These are phyloP conservation scores for Fusarium sp. DNA, from an alignment of 2,329 filamentous ascomycete genomes.

Conservation along the genomic window DNA sequence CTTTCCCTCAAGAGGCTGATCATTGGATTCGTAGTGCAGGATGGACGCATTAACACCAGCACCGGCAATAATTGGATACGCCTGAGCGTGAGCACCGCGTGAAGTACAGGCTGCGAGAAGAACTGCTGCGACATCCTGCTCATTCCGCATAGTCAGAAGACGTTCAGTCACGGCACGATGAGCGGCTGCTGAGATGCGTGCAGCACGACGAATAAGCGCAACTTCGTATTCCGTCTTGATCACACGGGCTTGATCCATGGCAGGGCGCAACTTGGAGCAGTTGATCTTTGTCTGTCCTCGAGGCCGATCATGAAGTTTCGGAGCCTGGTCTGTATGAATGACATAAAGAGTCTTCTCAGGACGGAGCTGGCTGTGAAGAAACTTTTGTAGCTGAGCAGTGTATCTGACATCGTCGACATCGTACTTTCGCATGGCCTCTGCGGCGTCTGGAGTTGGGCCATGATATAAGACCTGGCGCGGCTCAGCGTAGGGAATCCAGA, in stretches of 20 bases:
- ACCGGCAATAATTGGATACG: conserved; percentile 90
- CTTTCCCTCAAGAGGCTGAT: conserved; percentile 74
- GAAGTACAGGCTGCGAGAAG: conserved; percentile 80
- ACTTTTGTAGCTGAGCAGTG: conserved; percentile 62
- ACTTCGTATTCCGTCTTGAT: conserved; percentile 90
- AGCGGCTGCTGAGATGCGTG: conserved; percentile 79
- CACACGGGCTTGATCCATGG: conserved; percentile 83
- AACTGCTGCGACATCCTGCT: conserved; percentile 84
- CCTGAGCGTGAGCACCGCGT: conserved; percentile 78
- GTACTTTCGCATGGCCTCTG: conserved; percentile 70
- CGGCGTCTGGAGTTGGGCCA: conserved; percentile 68
- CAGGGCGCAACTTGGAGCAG: conserved; percentile 66
- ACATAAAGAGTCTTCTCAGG: conserved; percentile 57
- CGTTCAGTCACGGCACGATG: conserved; percentile 78
- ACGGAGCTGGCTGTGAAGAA: conserved; percentile 54
- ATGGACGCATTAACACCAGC: conserved; percentile 85
- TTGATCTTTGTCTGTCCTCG: conserved; percentile 57
- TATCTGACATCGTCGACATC: conserved; percentile 79
- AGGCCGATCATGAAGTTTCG: conserved; percentile 52
- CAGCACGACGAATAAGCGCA: conserved; percentile 82
- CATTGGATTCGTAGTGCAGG: conserved; percentile 87
- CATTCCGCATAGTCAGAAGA: conserved; percentile 73
- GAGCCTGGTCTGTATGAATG: conserved; percentile 60
- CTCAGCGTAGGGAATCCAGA: conserved; percentile 79
- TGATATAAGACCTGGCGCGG: conserved; percentile 71